A percentile compares a stretch with the other conserved stretches of the same genome.
phyloP scores from a whole-genome alignment of 225 moss, liverwort and hornwort genomes.

The Pseudoscleropodium purum region DNA sequence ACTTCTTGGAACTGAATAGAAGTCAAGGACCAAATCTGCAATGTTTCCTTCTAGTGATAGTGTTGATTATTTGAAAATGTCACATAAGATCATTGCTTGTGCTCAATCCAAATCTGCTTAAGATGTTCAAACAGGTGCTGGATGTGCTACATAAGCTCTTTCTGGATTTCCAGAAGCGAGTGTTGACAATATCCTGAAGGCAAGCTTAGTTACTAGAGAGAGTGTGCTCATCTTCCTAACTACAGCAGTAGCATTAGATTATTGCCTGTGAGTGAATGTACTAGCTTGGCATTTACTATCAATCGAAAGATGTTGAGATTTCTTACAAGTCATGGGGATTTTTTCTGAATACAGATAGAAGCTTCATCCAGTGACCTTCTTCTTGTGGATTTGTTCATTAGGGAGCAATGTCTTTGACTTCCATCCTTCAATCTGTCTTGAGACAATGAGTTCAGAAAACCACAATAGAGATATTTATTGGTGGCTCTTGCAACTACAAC shows the following conservation, averaged over 20 bases:
- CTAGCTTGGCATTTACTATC: no score
- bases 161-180: slow-evolving; percentile 39
- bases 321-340: no score
- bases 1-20: background rate
- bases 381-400: no score
- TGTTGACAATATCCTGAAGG: slow-evolving; percentile 34
- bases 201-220: slow-evolving; percentile 43
- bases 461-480: no score
- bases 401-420: no score
- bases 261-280: slow-evolving; percentile 51
- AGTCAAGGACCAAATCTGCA: background rate
- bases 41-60: background rate
- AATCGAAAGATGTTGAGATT: no score
- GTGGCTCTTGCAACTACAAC: no score
- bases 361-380: no score
- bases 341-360: no score
- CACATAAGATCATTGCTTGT: background rate
- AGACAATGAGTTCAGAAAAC: no score
- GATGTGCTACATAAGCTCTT: slow-evolving; percentile 53
- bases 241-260: slow-evolving; percentile 73
- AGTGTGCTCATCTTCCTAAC: slow-evolving; percentile 62
- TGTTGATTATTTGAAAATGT: background rate
- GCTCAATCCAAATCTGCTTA: background rate
- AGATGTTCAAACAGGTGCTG: slow-evolving; percentile 38
- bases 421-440: no score